Evolutionary conservation across 441 rosid genomes (phyloP).

Genomic region (Erysimum cheiri): DNA sequence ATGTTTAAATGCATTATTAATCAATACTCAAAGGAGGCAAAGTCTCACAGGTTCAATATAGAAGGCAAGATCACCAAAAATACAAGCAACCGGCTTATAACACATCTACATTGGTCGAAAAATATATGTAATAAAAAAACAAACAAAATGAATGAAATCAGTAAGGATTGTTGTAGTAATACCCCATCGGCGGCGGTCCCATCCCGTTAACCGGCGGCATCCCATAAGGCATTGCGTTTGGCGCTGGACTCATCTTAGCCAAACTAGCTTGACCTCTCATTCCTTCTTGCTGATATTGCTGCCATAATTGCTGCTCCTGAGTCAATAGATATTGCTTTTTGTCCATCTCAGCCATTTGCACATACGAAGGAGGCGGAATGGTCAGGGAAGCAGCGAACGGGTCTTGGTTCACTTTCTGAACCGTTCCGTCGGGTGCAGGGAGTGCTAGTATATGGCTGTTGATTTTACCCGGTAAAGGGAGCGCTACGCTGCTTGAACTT

Average conservation of each 20-base stretch:
- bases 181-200: conserved; percentile 74
- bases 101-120: conserved; percentile 40
- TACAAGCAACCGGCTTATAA: conserved; percentile 32
- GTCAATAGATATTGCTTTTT: conserved; percentile 78
- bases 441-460: conserved; percentile 80
- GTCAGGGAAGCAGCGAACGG: conserved; percentile 88
- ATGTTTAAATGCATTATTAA: conserved; percentile 17
- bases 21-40: conserved; percentile 32
- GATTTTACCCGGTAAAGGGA: conserved; percentile 66
- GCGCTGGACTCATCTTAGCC: conserved; percentile 63
- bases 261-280: conserved; percentile 93
- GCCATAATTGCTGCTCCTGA: conserved; percentile 92
- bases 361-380: conserved; percentile 93
- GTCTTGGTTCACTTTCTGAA: conserved; percentile 83
- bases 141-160: conserved; percentile 47
- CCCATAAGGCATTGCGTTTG: conserved; percentile 70
- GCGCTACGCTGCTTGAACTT: conserved; percentile 89
- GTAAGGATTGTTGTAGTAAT: conserved; percentile 73
- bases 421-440: conserved; percentile 96
- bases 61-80: conserved; percentile 19
- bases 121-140: conserved; percentile 16
- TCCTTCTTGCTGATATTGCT: conserved; percentile 78
- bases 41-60: conserved; percentile 37
- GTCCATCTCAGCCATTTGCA: conserved; percentile 97
- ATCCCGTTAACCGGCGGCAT: conserved; percentile 83